Conservation (phyloP, 306 rosid genomes). For the Styphnolobium japonicum region DNA sequence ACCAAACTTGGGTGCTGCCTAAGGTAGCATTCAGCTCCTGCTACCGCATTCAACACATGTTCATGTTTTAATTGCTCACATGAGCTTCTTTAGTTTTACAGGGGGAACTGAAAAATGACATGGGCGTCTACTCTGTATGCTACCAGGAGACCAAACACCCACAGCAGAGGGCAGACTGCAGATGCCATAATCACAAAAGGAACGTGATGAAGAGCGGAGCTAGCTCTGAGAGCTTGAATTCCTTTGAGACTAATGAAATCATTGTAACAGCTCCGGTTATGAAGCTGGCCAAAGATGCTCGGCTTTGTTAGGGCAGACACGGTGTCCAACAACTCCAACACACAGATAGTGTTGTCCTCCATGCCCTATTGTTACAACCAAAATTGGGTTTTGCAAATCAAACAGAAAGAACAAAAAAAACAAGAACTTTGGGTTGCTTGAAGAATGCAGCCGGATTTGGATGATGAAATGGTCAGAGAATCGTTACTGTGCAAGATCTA, state of each 20-base stretch:
- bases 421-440: neutral
- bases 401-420: conserved; percentile 9
- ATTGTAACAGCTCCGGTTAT: conserved; percentile 2
- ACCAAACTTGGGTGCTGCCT: neutral
- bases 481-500: neutral
- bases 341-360: neutral
- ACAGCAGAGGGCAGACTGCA: neutral
- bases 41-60: neutral
- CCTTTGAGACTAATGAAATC: neutral
- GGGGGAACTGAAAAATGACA: neutral
- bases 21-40: neutral
- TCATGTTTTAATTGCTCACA: neutral
- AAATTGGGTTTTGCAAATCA: conserved; percentile 19
- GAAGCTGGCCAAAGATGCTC: neutral
- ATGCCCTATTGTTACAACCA: conserved; percentile 16
- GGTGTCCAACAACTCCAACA: neutral
- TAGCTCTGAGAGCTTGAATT: neutral
- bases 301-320: neutral
- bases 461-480: neutral
- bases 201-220: neutral
- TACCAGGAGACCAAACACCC: neutral
- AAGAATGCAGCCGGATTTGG: conserved; percentile 5
- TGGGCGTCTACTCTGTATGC: no score
- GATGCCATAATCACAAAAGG: neutral
- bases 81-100: neutral